Conservation (phyloP, 192 early-diverging fungal genomes). For the Phycomyces blakesleeanus region DNA sequence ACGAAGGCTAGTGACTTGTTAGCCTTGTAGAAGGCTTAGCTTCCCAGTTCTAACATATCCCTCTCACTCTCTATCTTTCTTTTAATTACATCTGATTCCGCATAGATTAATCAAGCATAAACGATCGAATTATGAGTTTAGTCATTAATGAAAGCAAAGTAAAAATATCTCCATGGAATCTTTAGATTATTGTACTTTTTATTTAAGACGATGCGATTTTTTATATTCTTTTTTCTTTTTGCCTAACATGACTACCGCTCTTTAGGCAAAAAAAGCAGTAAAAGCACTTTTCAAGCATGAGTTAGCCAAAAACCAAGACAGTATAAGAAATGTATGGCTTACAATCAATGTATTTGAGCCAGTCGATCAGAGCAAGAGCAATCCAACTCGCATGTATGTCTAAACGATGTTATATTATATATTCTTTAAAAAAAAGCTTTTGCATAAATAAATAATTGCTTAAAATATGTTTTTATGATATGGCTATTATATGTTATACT, state of each 20-base stretch:
- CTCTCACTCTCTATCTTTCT: too few species aligned
- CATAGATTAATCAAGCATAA: too few species aligned
- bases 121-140: background rate
- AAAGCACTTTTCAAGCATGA: constrained; percentile 20
- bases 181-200: background rate
- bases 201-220: background rate
- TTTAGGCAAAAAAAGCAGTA: constrained; percentile 20
- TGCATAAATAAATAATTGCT: background rate
- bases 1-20: too few species aligned
- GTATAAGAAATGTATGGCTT: constrained; percentile 17
- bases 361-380: background rate
- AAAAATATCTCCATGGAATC: background rate
- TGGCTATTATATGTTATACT: too few species aligned
- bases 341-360: constrained; percentile 8
- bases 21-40: too few species aligned
- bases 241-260: background rate
- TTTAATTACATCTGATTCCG: too few species aligned
- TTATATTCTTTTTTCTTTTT: background rate
- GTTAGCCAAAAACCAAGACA: background rate
- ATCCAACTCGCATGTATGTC: constrained; percentile 16
- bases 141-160: constrained; percentile 1
- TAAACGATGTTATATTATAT: constrained; percentile 5
- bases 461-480: background rate
- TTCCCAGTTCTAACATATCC: too few species aligned
- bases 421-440: constrained; percentile 2